Evolutionary conservation across 306 rosid genomes (phyloP).

Genomic region (Inga leiocalycina): DNA sequence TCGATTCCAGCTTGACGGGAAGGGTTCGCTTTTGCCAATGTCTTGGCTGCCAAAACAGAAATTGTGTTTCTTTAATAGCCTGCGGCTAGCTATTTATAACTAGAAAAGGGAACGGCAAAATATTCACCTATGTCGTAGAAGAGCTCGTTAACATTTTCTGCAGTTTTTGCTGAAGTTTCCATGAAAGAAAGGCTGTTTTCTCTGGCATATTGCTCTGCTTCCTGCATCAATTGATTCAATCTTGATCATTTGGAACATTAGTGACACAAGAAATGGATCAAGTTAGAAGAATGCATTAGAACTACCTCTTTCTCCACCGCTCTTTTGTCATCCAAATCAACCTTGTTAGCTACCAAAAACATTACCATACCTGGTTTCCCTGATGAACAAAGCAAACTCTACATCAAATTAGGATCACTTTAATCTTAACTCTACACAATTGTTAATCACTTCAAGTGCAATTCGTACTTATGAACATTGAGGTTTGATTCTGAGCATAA

Average conservation of each 20-base stretch:
- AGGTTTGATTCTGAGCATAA: not conserved
- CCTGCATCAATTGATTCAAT: conserved; percentile 47
- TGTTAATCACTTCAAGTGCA: not conserved
- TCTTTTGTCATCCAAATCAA: conserved; percentile 67
- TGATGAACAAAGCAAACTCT: conserved; percentile 34
- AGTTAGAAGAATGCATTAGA: not conserved
- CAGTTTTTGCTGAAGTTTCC: conserved; percentile 89
- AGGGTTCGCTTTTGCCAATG: conserved; percentile 70
- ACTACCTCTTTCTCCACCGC: conserved; percentile 67
- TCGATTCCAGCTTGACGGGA: conserved; percentile 64
- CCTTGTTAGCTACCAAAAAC: conserved; percentile 86
- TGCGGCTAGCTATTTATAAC: not conserved
- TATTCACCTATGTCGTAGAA: conserved; percentile 81
- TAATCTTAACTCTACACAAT: not conserved
- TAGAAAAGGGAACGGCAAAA: not conserved
- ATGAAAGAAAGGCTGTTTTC: conserved; percentile 70
- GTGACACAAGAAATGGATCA: not conserved
- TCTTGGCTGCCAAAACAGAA: conserved; percentile 58
- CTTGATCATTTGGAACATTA: not conserved
- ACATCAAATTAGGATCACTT: not conserved
- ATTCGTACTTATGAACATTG: not conserved
- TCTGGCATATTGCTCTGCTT: conserved; percentile 76
- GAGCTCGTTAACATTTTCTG: conserved; percentile 86
- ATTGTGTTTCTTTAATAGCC: not conserved
- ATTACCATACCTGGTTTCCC: conserved; percentile 80